phyloP scores from a whole-genome alignment of 371 early-diverging fungal genomes.

The Scutellospora calospora region DNA sequence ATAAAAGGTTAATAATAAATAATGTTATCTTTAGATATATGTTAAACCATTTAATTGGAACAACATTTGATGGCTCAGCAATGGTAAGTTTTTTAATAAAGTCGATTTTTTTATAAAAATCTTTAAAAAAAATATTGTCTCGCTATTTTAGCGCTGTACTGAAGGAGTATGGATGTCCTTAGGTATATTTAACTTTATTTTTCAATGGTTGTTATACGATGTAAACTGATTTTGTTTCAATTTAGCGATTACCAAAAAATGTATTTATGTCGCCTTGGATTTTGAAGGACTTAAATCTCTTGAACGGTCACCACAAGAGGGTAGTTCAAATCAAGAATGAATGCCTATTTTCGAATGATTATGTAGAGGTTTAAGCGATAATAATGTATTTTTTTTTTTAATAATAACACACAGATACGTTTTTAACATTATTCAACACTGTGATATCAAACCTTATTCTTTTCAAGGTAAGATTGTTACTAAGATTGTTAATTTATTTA shows the following conservation, averaged over 20 bases:
- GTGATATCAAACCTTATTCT: slow-evolving; percentile 15
- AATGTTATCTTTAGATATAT: not conserved
- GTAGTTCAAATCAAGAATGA: not conserved
- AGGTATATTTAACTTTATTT: not conserved
- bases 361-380: too few relatives aligned
- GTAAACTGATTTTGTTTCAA: not conserved
- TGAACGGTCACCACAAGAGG: slow-evolving; percentile 41
- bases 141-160: slow-evolving; percentile 33
- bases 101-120: not conserved
- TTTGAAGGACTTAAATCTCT: slow-evolving; percentile 34
- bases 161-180: slow-evolving; percentile 44
- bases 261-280: slow-evolving; percentile 41
- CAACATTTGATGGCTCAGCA: slow-evolving; percentile 40
- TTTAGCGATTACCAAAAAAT: not conserved
- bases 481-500: too few relatives aligned
- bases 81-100: slow-evolving; percentile 1
- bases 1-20: not conserved
- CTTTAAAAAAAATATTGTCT: not conserved
- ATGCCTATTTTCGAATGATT: not conserved
- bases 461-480: slow-evolving; percentile 9
- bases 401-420: not conserved
- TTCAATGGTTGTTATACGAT: not conserved
- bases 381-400: not conserved
- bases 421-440: slow-evolving; percentile 28
- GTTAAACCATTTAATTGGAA: slow-evolving; percentile 35